phyloP scores from a whole-genome alignment of 805 yeast genomes.

The Kuraishia capsulata region DNA sequence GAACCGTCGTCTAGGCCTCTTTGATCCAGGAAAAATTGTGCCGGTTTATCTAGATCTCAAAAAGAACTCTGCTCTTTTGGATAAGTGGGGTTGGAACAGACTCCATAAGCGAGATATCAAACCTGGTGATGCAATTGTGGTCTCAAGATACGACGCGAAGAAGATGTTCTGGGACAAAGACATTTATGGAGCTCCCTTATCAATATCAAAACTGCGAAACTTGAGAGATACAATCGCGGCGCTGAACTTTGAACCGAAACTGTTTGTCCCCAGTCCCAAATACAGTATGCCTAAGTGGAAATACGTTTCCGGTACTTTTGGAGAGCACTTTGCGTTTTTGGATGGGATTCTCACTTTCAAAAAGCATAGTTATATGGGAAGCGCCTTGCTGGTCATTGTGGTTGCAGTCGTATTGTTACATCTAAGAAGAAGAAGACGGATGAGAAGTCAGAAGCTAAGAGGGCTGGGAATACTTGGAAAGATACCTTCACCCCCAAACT shows the following conservation, averaged over 20 bases:
- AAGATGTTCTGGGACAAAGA: slow-evolving; percentile 21
- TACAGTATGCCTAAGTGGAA: slow-evolving; percentile 14
- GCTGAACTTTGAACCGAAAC: slow-evolving; percentile 23
- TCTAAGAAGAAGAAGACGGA: neutral
- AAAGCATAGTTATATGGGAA: slow-evolving; percentile 28
- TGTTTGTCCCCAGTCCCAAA: slow-evolving; percentile 3
- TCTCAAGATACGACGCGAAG: slow-evolving; percentile 26
- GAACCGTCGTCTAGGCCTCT: slow-evolving; percentile 40
- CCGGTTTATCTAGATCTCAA: slow-evolving; percentile 42
- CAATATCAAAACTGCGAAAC: slow-evolving; percentile 14
- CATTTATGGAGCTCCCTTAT: slow-evolving; percentile 26
- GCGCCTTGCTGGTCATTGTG: slow-evolving; percentile 5
- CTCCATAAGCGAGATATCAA: slow-evolving; percentile 20
- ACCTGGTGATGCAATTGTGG: slow-evolving; percentile 49
- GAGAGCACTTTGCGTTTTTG: slow-evolving; percentile 26
- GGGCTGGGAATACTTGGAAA: slow-evolving; percentile 2
- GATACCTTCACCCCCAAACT: neutral
- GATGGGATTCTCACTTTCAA: slow-evolving; percentile 37
- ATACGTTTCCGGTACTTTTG: slow-evolving; percentile 35
- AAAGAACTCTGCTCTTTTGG: slow-evolving; percentile 21
- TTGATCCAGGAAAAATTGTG: slow-evolving; percentile 26
- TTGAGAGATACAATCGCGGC: slow-evolving; percentile 28
- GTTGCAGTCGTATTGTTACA: neutral
- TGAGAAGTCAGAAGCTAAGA: slow-evolving; percentile 1
- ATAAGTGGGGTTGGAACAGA: slow-evolving; percentile 25